phyloP scores from a whole-genome alignment of 2,329 filamentous ascomycete species.

The Claviceps spartinae region DNA sequence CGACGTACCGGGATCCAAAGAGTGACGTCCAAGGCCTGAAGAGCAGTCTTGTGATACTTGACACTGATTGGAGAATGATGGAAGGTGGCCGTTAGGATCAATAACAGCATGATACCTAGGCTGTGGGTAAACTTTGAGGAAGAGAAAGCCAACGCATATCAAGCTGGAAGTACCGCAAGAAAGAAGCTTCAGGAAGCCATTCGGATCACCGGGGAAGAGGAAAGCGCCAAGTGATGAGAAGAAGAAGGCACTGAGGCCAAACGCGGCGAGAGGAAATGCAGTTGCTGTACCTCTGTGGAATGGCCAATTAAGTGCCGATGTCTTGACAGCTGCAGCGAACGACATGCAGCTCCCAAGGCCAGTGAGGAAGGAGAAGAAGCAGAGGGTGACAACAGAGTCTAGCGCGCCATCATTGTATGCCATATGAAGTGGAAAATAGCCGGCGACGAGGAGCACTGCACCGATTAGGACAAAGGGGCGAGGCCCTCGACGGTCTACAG shows the following conservation, averaged over 20 bases:
- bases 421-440: constrained; percentile 74
- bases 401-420: constrained; percentile 56
- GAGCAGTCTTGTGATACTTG: neutral
- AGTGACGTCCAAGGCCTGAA: constrained; percentile 14
- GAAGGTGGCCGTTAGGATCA: constrained; percentile 8
- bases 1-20: constrained; percentile 55
- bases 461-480: constrained; percentile 66
- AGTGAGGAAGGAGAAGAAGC: constrained; percentile 73
- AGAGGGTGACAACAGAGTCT: constrained; percentile 49
- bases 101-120: constrained; percentile 45
- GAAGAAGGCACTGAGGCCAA: constrained; percentile 91
- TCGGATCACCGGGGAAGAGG: constrained; percentile 71
- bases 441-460: constrained; percentile 55
- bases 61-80: constrained; percentile 1
- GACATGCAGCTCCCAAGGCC: constrained; percentile 82
- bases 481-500: constrained; percentile 73
- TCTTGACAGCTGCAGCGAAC: constrained; percentile 80
- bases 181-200: constrained; percentile 66
- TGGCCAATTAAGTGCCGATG: constrained; percentile 82
- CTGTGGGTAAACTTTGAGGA: constrained; percentile 57
- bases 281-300: constrained; percentile 85
- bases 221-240: constrained; percentile 71
- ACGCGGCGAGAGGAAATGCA: constrained; percentile 82
- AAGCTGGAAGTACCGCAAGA: constrained; percentile 66
- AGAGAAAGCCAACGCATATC: constrained; percentile 67